Evolutionary conservation across 225 moss, liverwort and hornwort species (phyloP), one percentile per base, ranked within the genome.

Genomic region (Pseudoscleropodium purum): DNA sequence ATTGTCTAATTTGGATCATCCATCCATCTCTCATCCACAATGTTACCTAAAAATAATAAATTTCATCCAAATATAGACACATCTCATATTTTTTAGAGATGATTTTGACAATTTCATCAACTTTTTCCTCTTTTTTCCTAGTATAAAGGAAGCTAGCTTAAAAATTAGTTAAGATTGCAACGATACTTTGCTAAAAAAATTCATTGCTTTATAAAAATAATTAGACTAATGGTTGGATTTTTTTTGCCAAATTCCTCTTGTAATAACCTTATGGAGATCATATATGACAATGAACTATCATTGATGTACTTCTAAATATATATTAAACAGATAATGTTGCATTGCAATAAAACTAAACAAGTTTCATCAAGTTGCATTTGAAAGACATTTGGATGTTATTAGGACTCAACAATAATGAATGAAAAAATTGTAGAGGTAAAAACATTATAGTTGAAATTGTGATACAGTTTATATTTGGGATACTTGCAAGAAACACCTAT

Each of bases 271-370:
- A 11, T 49, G 1, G 11, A 75, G 33, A 75, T 75, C 7, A 13
- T 75, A 3, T 76, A 34, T 4, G 2, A 76, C 2, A 13, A 13
- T 34, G 13, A 51, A 33, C 2, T 7, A 2, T 20, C 13, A 8
- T 34, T 51, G 21, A 45, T 74, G 17, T 16, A 29, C 6, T 34
- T 34, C 8, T 76, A 51, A 76, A 34, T 33, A 51, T 34, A 51
- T 51, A 7, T 1, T 21, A 34, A 34, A 21, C 0, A 0, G 3
- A 13, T 0, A 4, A 76, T 34, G 10, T 34, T 51, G 14, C 4
- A 51, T 21, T 51, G 20, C 4, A 20, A 51, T 1, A 51, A 2
- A 33, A 4, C 12, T 49, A 49, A 6, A 19, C 0, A 75, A 0
- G 0, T 47, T 75, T 11, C 18, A 33, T 49, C 11, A 75, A 75